A percentile compares a stretch with the other conserved stretches of the same genome.
These are phyloP conservation scores for Pseudotsuga menziesii DNA, from an alignment of 75 land plant species.

Conservation along the genomic window DNA sequence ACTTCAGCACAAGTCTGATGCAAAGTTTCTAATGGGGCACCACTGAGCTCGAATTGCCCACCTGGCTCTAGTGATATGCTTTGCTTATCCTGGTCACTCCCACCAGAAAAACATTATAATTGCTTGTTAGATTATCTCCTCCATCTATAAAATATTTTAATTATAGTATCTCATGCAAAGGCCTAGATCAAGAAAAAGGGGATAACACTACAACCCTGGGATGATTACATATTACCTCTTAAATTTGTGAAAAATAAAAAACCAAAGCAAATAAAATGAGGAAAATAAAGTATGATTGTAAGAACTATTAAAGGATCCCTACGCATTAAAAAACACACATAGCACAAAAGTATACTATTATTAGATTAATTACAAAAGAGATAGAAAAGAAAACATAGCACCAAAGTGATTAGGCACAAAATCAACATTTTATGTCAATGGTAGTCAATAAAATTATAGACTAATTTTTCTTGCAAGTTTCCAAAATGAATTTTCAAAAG, in stretches of 20 bases:
- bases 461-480: not conserved
- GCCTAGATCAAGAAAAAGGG: not conserved
- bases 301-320: not conserved
- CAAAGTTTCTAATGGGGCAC: slow-evolving; percentile 95
- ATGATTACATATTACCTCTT: not conserved
- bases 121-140: not conserved
- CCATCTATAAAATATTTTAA: too few species aligned
- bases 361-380: not conserved
- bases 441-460: too few species aligned
- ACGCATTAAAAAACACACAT: not conserved
- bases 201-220: not conserved
- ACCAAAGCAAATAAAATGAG: not conserved
- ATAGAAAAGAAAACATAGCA: not conserved
- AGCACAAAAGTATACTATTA: not conserved
- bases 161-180: not conserved
- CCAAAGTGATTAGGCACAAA: slow-evolving; percentile 2
- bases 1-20: slow-evolving; percentile 99
- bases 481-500: not conserved
- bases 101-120: not conserved
- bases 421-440: not conserved
- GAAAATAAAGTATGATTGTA: not conserved
- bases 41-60: slow-evolving; percentile 99
- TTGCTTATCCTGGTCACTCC: slow-evolving; percentile 81
- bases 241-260: not conserved
- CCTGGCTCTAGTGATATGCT: slow-evolving; percentile 99